Percentiles rank a stretch among this genome's conserved stretches.
These are phyloP conservation scores for Ulmus americana DNA, from an alignment of 331 rosid species.

Conservation along the genomic window DNA sequence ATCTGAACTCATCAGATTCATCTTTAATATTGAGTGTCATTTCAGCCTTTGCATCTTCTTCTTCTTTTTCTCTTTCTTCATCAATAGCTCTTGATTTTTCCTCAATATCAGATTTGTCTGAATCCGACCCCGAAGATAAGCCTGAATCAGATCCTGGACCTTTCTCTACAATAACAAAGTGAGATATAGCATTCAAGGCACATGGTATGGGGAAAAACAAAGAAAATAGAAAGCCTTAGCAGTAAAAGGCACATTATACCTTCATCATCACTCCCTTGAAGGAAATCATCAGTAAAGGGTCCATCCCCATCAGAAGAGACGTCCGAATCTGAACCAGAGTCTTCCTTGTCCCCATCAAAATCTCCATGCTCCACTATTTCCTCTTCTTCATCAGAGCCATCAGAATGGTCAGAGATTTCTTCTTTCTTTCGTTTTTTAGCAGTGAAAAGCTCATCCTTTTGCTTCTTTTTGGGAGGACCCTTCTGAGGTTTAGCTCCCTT, in stretches of 20 bases:
- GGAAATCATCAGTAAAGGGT: slow-evolving; percentile 54
- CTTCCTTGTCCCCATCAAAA: slow-evolving; percentile 25
- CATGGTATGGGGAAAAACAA: not conserved
- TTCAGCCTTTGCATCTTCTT: slow-evolving; percentile 55
- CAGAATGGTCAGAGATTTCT: slow-evolving; percentile 33
- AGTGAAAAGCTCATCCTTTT: slow-evolving; percentile 35
- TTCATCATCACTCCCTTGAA: slow-evolving; percentile 65
- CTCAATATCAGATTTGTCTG: slow-evolving; percentile 51
- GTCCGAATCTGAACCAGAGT: slow-evolving; percentile 48
- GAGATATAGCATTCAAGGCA: not conserved
- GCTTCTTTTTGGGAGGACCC: slow-evolving; percentile 34
- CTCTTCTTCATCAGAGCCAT: slow-evolving; percentile 34
- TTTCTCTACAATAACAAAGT: slow-evolving; percentile 28
- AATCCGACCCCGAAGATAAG: slow-evolving; percentile 37
- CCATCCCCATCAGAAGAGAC: slow-evolving; percentile 58
- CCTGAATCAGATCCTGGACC: slow-evolving; percentile 33
- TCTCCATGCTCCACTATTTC: slow-evolving; percentile 9
- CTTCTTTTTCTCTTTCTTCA: slow-evolving; percentile 35
- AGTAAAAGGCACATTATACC: slow-evolving; percentile 18
- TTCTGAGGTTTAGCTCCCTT: slow-evolving; percentile 35
- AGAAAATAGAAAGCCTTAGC: not conserved
- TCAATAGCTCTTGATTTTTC: slow-evolving; percentile 55
- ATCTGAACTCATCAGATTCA: slow-evolving; percentile 83
- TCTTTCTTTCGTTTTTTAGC: slow-evolving; percentile 29
- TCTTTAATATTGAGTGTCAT: slow-evolving; percentile 54